Conservation (phyloP, 2,329 filamentous ascomycete genomes). For the Colletotrichum aenigma region DNA sequence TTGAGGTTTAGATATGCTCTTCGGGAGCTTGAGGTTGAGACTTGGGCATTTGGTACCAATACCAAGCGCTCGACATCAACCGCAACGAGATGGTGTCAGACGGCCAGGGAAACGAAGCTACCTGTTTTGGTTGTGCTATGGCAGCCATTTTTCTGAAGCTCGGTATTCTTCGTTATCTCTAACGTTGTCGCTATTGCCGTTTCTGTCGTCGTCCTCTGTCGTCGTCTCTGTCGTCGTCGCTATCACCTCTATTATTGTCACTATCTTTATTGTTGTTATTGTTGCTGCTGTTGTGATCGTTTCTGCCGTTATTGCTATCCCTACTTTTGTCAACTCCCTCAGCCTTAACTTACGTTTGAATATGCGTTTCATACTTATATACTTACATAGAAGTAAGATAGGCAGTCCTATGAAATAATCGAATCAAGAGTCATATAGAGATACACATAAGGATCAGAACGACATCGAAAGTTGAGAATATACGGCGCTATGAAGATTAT, state of each 20-base stretch:
- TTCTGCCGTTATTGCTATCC: background rate
- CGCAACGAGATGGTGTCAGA: background rate
- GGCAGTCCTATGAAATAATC: background rate
- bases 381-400: background rate
- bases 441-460: rapidly evolving
- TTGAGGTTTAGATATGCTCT: background rate
- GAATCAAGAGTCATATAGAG: background rate
- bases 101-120: background rate
- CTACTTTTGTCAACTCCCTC: background rate
- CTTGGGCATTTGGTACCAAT: background rate
- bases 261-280: background rate
- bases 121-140: background rate
- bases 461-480: background rate
- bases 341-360: background rate
- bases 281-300: rapidly evolving
- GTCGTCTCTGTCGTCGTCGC: background rate
- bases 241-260: background rate
- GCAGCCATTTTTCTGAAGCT: background rate
- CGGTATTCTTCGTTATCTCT: background rate
- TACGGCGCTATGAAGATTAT: background rate
- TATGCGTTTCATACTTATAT: background rate
- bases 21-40: background rate
- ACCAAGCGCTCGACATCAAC: background rate
- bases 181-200: background rate
- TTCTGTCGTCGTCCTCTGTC: background rate